Base-by-base conservation (phyloP, 495 filamentous ascomycete genomes). In the Penicillium riverlandense region DNA sequence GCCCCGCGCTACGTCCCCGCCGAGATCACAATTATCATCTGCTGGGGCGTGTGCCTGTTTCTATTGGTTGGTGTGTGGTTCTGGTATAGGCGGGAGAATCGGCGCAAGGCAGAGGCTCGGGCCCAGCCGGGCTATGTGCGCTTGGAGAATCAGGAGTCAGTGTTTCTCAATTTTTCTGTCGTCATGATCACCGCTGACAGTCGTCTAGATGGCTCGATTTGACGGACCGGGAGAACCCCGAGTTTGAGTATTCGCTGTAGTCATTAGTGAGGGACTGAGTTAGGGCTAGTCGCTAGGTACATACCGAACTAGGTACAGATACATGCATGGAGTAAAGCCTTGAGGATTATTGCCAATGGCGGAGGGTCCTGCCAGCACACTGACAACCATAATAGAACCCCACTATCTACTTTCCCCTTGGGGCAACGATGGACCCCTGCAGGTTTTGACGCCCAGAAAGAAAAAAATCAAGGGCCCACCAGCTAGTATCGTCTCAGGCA, bases 1-100 rank as follows among this genome's bases (percentile, higher is more conserved):
- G 77, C 74, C 7, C 75, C 80, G 11, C 65, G 71, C 29, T 88
- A 87, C 51, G 71, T 81, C 12, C 80, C 82, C 4, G 84, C 80
- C 13, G 80, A 84, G 49, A 80, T 86, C 42, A 79, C 76, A 2
- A 81, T 87, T 45, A 73, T 86, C 22, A 73, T 77, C n/a, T 84
- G 82, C 55, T 77, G 71, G 64, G 67, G 59, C 12, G 63, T 81
- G 5, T 77, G 74, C 41, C 45, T 84, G 5, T 29, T 75, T 5
- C 73, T 81, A 43, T 53, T 87, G 36, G 45, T 66, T 0, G 83
- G 83, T 56, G 82, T 86, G 32, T 77, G 75, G 52, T 70, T 69
- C 58, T 85, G 80, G 68, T 85, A 78, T 55, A 58, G 57, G 9
- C 55, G 59, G 13, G 70, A 82, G 68, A 88, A 88, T 44, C 63